These are phyloP conservation scores for Fagopyrum tataricum DNA, from an alignment of 148 eudicot species.

Conservation along the genomic window DNA sequence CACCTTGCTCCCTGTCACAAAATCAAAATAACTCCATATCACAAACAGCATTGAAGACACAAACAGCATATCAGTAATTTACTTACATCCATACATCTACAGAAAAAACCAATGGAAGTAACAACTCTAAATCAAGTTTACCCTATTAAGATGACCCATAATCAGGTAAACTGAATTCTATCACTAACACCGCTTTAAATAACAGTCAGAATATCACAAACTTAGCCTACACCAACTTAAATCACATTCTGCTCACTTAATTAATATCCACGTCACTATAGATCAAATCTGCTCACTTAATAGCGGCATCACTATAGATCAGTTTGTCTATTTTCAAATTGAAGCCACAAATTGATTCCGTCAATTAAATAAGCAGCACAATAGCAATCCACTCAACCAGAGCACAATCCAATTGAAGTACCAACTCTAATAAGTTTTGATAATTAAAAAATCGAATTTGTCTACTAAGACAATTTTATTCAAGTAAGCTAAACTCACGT, in stretches of 20 bases:
- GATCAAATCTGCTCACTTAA: neutral
- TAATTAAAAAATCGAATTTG: neutral
- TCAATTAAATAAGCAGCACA: too few species aligned
- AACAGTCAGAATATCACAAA: neutral
- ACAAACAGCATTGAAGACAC: neutral
- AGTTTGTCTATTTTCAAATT: too few species aligned
- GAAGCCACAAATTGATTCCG: too few species aligned
- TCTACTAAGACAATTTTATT: neutral
- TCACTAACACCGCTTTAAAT: too few species aligned
- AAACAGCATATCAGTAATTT: neutral
- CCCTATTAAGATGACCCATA: neutral
- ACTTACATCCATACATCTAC: neutral
- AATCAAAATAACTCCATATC: neutral
- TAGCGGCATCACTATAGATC: too few species aligned
- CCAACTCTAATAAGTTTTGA: neutral
- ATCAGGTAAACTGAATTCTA: too few species aligned
- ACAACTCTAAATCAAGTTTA: neutral
- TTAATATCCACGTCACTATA: neutral
- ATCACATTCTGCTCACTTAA: neutral
- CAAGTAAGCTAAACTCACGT: neutral
- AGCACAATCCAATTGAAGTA: neutral
- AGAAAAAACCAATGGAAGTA: neutral
- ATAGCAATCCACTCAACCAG: neutral
- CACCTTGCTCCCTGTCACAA: conserved; percentile 66
- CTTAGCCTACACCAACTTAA: neutral